Base-by-base conservation (phyloP, 1,284 basidiomycete genomes). In the Neotropicomus parvogracilis region DNA sequence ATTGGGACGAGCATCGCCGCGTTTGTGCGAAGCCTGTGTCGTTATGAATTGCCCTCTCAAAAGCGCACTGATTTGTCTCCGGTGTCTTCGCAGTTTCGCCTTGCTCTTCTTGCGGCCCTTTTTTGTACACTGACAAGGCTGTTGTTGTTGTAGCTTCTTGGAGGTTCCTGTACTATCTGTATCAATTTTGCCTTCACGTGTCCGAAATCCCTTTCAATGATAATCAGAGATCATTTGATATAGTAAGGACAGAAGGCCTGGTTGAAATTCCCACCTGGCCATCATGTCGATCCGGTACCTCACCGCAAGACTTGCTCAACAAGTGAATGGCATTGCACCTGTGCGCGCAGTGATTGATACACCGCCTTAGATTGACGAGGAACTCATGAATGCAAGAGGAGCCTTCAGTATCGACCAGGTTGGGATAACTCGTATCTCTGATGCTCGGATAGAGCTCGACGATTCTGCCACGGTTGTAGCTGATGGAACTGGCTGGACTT, bases 401-500 rank as follows among this genome's bases (percentile, higher is more conserved):
- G 91, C 91, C 4, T 97, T 94, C 75, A 91, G 88, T 59, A 72
- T 97, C 33, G 92, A 95, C 61, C 93, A 95, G 78, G 91, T 85
- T 31, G 20, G 9, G 17, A 42, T 40, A 9, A 26, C 17, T 51
- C 16, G 8, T 31, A 34, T 36, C 21, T 11, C 20, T 20, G 21
- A 19, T 32, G 28, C 12, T 36, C 11, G 16, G 32, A 31, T 16
- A 28, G 26, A 40, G 10, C 16, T 39, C 53, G 39, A 50, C 32
- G 44, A 31, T 14, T 14, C 38, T 50, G 36, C 32, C 32, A 21
- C 49, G 43, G 16, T 24, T 43, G 19, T 53, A 97, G 90, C 74
- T 99, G 24, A 99, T 99, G 95, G 95, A 99, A 64, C 80, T 99
- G 3, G 97, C 97, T n/a, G 97, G 97, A 0, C 74, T 98, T 13